Conservation (phyloP, 768 basidiomycete species). For the Hericium rajendrae region DNA sequence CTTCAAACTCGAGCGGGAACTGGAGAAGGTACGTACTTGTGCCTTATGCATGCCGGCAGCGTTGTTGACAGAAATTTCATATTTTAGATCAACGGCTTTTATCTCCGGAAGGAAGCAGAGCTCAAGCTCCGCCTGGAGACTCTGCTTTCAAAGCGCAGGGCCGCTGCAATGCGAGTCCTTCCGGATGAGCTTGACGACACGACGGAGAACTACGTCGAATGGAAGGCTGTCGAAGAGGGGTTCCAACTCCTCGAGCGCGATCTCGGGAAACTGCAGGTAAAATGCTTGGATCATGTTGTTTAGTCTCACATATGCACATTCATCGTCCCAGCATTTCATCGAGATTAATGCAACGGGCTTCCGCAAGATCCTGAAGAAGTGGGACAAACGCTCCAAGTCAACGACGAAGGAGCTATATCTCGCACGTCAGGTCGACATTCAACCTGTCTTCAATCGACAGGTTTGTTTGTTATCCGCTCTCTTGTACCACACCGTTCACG, state of each 20-base stretch:
- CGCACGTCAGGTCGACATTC: slow-evolving; percentile 94
- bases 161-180: slow-evolving; percentile 61
- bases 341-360: slow-evolving; percentile 97
- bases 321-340: slow-evolving; percentile 68
- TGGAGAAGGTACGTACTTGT: slow-evolving; percentile 71
- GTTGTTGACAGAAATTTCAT: slow-evolving; percentile 3
- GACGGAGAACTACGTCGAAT: slow-evolving; percentile 67
- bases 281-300: slow-evolving; percentile 5
- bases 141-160: slow-evolving; percentile 86
- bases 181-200: slow-evolving; percentile 59
- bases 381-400: slow-evolving; percentile 92
- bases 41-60: background rate
- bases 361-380: slow-evolving; percentile 96
- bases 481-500: background rate
- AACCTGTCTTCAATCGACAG: slow-evolving; percentile 95
- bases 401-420: slow-evolving; percentile 96
- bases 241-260: slow-evolving; percentile 92
- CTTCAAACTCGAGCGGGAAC: slow-evolving; percentile 94
- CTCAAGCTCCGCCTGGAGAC: slow-evolving; percentile 88
- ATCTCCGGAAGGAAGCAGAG: slow-evolving; percentile 94
- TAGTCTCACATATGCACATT: slow-evolving; percentile 10
- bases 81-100: slow-evolving; percentile 89
- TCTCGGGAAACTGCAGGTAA: slow-evolving; percentile 88
- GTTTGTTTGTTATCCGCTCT: slow-evolving; percentile 29
- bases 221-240: slow-evolving; percentile 94